A percentile compares a stretch with the other conserved stretches of the same genome.
Conservation (phyloP, 257 asterid genomes). For the Solanum pennellii region DNA sequence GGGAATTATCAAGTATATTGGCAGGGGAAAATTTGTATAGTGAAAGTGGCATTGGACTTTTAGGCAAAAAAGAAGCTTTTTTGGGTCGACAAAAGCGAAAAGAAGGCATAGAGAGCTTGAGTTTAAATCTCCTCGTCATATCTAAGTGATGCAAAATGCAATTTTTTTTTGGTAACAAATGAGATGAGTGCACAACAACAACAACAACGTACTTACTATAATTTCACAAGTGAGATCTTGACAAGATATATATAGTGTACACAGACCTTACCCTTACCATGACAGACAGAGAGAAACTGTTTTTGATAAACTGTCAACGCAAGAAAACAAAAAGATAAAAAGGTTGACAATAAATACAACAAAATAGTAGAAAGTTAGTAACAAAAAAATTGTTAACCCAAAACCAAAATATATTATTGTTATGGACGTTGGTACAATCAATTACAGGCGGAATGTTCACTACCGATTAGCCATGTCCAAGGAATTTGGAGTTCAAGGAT, state of each 20-base stretch:
- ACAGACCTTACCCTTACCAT: too few species aligned
- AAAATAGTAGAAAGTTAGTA: background rate
- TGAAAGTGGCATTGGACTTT: slow-evolving; percentile 13
- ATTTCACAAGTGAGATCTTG: background rate
- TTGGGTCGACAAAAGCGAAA: slow-evolving; percentile 25
- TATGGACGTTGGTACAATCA: background rate
- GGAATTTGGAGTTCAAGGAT: background rate
- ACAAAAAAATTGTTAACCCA: background rate
- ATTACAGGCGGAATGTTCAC: background rate
- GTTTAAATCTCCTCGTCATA: slow-evolving; percentile 24
- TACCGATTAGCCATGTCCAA: background rate
- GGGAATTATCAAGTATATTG: slow-evolving; percentile 20
- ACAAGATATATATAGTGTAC: rapidly evolving
- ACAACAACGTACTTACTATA: background rate
- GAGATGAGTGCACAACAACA: background rate
- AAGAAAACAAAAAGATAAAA: background rate
- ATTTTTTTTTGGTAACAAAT: background rate
- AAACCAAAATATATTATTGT: background rate
- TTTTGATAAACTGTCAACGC: background rate
- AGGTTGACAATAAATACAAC: background rate
- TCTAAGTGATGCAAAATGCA: background rate
- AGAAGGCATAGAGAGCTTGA: slow-evolving; percentile 14
- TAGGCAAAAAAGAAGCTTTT: slow-evolving; percentile 9
- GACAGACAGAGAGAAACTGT: rapidly evolving
- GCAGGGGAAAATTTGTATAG: slow-evolving; percentile 8